These are phyloP conservation scores for Aspergillus sp. DNA, from an alignment of 2,329 filamentous ascomycete genomes.

Conservation along the genomic window DNA sequence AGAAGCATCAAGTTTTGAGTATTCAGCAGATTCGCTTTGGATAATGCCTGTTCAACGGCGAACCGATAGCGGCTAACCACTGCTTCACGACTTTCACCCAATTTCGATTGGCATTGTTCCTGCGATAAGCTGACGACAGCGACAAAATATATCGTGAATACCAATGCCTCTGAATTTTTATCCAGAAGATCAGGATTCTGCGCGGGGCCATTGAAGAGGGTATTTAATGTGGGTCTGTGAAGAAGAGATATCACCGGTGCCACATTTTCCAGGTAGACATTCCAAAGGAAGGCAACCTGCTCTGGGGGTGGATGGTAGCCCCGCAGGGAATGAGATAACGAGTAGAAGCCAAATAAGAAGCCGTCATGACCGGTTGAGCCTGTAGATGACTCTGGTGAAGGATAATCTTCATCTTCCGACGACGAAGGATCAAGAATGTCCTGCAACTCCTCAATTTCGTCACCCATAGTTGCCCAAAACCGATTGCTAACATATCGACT, in stretches of 20 bases:
- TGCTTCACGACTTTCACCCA: conserved; percentile 47
- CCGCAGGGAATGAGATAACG: conserved; percentile 49
- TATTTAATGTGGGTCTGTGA: conserved; percentile 50
- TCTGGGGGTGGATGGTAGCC: conserved; percentile 49
- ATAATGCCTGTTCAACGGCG: conserved; percentile 57
- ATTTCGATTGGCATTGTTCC: conserved; percentile 36
- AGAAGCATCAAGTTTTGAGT: conserved; percentile 57
- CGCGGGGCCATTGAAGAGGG: conserved; percentile 45
- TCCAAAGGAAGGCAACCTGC: conserved; percentile 49
- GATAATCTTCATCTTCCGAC: conserved; percentile 50
- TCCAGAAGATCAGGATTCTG: conserved; percentile 45
- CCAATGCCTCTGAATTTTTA: conserved; percentile 49
- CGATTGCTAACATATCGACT: conserved; percentile 58
- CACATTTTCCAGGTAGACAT: conserved; percentile 55
- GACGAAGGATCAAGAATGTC: conserved; percentile 53
- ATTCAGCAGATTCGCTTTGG: conserved; percentile 56
- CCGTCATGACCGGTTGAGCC: conserved; percentile 46
- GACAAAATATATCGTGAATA: conserved; percentile 58
- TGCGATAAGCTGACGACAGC: conserved; percentile 40
- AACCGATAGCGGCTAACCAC: conserved; percentile 54
- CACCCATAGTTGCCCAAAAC: conserved; percentile 55
- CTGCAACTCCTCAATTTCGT: conserved; percentile 59
- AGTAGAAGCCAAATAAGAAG: conserved; percentile 56
- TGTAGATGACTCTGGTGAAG: conserved; percentile 39
- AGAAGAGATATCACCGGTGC: conserved; percentile 56